A percentile compares a stretch with the other conserved stretches of the same genome.
Evolutionary conservation across 2,329 filamentous ascomycete genomes (phyloP).

Genomic region (Claviceps sp.): DNA sequence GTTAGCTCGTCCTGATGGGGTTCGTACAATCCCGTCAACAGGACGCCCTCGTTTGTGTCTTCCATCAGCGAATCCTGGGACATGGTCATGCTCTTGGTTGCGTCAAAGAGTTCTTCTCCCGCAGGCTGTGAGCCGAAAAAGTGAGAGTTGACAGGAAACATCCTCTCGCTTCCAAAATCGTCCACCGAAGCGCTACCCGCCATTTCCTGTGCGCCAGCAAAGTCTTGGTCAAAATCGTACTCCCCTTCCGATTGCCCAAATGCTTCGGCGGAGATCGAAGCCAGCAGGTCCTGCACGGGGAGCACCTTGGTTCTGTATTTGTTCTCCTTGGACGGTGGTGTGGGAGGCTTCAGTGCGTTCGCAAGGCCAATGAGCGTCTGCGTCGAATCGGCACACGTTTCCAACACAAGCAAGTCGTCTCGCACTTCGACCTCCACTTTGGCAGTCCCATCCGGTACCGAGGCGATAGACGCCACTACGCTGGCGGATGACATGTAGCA

Average conservation of each 20-base stretch:
- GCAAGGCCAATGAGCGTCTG: conserved; percentile 75
- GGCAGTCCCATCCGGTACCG: conserved; percentile 34
- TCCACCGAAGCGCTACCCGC: conserved; percentile 24
- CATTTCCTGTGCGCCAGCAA: conserved; percentile 39
- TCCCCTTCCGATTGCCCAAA: conserved; percentile 51
- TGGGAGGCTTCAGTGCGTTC: conserved; percentile 70
- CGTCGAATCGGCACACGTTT: conserved; percentile 93
- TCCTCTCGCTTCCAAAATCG: conserved; percentile 19
- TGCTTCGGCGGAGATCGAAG: conserved; percentile 79
- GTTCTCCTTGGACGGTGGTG: conserved; percentile 64
- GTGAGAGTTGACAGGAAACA: conserved; percentile 27
- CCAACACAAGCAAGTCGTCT: conserved; percentile 77
- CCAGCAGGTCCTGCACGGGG: conserved; percentile 75
- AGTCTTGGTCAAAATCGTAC: conserved; percentile 51
- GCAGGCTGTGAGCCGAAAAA: conserved; percentile 32
- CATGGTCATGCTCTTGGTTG: conserved; percentile 21
- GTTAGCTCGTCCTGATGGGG: conserved; percentile 19
- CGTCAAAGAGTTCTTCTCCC: conserved; percentile 36
- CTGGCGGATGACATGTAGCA: conserved; percentile 77
- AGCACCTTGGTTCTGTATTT: conserved; percentile 83
- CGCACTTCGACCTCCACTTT: conserved; percentile 69
- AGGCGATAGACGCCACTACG: conserved; percentile 46
- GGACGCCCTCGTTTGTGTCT: conserved; percentile 23
- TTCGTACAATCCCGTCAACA: conserved; percentile 20
- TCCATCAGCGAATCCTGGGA: conserved; percentile 20